These are phyloP conservation scores for Cytospora chrysosperma DNA, from an alignment of 2,329 filamentous ascomycete species.

Conservation along the genomic window DNA sequence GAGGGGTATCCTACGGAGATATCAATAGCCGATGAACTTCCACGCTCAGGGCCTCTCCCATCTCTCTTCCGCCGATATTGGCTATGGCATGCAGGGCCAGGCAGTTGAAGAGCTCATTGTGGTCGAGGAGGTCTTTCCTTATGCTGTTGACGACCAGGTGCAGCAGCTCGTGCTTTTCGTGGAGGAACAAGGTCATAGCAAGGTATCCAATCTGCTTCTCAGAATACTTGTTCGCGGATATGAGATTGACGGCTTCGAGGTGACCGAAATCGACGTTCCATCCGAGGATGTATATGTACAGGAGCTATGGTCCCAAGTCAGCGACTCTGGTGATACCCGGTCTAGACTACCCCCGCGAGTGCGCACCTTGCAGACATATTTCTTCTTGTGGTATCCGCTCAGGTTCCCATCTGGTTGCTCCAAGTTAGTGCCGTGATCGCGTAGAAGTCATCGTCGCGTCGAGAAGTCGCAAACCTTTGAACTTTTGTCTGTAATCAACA, in stretches of 20 bases:
- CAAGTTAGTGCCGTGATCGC: slow-evolving; percentile 29
- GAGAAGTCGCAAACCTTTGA: slow-evolving; percentile 64
- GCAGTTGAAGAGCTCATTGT: slow-evolving; percentile 98
- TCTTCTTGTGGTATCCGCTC: slow-evolving; percentile 98
- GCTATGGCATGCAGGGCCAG: slow-evolving; percentile 95
- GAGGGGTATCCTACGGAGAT: slow-evolving; percentile 68
- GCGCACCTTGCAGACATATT: slow-evolving; percentile 95
- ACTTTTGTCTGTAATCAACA: slow-evolving; percentile 69
- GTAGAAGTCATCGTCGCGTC: neutral
- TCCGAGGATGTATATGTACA: slow-evolving; percentile 98
- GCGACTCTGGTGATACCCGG: neutral
- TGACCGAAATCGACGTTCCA: slow-evolving; percentile 99
- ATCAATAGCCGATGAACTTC: slow-evolving; percentile 95
- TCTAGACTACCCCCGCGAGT: slow-evolving; percentile 5
- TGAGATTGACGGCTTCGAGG: slow-evolving; percentile 95
- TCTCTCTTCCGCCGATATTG: slow-evolving; percentile 93
- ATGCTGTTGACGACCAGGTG: slow-evolving; percentile 98
- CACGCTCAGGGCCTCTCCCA: slow-evolving; percentile 88
- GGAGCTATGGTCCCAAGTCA: slow-evolving; percentile 53
- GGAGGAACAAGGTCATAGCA: slow-evolving; percentile 93
- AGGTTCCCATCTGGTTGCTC: slow-evolving; percentile 69
- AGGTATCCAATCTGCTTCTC: slow-evolving; percentile 99
- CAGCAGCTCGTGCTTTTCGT: slow-evolving; percentile 93
- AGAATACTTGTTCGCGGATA: slow-evolving; percentile 95
- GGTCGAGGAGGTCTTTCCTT: slow-evolving; percentile 88